These are phyloP conservation scores for Acer yangbiense DNA, from an alignment of 345 rosid species.

Conservation along the genomic window DNA sequence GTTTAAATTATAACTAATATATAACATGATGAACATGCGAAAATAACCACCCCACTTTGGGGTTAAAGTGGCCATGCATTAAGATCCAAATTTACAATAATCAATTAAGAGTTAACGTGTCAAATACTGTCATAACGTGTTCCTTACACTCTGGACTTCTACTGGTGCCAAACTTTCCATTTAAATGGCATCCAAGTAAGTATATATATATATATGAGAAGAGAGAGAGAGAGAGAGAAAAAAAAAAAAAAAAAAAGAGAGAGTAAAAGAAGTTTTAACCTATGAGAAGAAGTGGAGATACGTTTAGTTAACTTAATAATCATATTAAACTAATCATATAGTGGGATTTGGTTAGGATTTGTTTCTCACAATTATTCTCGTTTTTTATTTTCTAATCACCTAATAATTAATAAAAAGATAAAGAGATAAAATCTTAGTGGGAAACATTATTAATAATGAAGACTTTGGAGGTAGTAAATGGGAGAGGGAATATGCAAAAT, in stretches of 20 bases:
- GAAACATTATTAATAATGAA: constrained; percentile 16
- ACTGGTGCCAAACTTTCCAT: no score
- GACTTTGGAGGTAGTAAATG: constrained; percentile 16
- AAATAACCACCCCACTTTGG: no score
- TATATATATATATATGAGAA: no score
- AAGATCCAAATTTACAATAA: no score
- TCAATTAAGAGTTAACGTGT: no score
- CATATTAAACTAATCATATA: constrained; percentile 15
- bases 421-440: constrained; percentile 27
- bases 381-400: background rate
- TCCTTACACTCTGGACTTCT: no score
- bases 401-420: background rate
- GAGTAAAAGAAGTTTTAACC: constrained; percentile 24
- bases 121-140: no score
- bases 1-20: no score
- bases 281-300: constrained; percentile 29
- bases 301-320: constrained; percentile 28
- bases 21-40: no score
- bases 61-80: no score
- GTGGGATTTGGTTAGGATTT: constrained; percentile 68
- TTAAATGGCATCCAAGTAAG: no score
- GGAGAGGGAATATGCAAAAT: constrained; percentile 25
- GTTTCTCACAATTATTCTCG: constrained; percentile 17
- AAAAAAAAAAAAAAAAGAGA: no score
- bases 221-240: background rate